phyloP scores from a whole-genome alignment of 208 protist species.

The Balamuthia mandrillaris region DNA sequence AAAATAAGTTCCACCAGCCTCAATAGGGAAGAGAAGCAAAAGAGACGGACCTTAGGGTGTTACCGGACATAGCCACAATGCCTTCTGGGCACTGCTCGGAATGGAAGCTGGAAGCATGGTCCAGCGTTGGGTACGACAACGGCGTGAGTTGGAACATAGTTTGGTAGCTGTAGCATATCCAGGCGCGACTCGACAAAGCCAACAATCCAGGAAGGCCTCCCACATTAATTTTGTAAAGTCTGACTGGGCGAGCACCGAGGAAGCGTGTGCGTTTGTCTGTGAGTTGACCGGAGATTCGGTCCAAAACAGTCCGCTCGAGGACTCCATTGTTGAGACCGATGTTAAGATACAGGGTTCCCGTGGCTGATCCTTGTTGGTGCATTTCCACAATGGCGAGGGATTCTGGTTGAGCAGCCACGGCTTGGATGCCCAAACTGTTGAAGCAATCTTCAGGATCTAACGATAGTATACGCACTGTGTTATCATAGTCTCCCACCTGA shows the following conservation, averaged over 20 bases:
- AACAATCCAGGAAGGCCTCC: conserved; percentile 69
- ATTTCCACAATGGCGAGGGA: conserved; percentile 56
- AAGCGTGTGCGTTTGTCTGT: conserved; percentile 72
- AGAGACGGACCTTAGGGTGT: conserved; percentile 50
- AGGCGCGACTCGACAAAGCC: conserved; percentile 78
- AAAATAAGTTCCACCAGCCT: too few relatives aligned
- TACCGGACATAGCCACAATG: conserved; percentile 69
- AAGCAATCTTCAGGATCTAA: conserved; percentile 69
- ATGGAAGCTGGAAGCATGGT: conserved; percentile 71
- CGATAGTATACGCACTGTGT: conserved; percentile 73
- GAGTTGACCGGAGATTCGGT: conserved; percentile 71
- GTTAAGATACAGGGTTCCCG: conserved; percentile 64
- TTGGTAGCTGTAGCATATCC: conserved; percentile 74
- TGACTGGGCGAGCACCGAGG: conserved; percentile 58
- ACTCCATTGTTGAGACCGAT: conserved; percentile 83
- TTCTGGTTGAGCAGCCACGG: conserved; percentile 1
- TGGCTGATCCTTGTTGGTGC: not conserved
- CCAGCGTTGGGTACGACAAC: conserved; percentile 74
- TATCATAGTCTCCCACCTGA: conserved; percentile 52
- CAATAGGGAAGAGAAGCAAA: not conserved
- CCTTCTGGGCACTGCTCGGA: conserved; percentile 82
- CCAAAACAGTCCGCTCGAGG: conserved; percentile 71
- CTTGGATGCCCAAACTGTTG: not conserved
- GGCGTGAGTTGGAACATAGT: conserved; percentile 65
- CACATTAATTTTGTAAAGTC: conserved; percentile 48